These are phyloP conservation scores for Fraxinus paxiana DNA, from an alignment of 305 asterid species.

Conservation along the genomic window DNA sequence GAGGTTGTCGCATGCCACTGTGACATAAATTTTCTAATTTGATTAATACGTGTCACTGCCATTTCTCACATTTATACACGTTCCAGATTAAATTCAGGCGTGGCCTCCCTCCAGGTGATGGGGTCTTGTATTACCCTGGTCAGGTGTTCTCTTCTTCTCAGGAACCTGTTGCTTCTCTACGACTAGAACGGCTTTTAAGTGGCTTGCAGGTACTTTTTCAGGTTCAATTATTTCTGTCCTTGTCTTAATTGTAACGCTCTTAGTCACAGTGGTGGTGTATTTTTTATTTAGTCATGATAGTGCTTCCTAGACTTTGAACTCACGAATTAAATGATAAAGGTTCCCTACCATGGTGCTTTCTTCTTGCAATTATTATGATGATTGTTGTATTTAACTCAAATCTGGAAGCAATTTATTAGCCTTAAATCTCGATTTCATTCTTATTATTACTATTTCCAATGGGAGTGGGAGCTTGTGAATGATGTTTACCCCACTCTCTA, in stretches of 20 bases:
- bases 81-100: slow-evolving; percentile 83
- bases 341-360: background rate
- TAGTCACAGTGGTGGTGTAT: background rate
- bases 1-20: slow-evolving; percentile 53
- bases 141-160: slow-evolving; percentile 86
- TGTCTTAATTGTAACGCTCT: slow-evolving; percentile 7
- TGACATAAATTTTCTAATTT: background rate
- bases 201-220: slow-evolving; percentile 70
- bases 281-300: background rate
- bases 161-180: slow-evolving; percentile 87
- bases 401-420: background rate
- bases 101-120: slow-evolving; percentile 99
- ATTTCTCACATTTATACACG: slow-evolving; percentile 7
- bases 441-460: background rate
- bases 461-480: background rate
- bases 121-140: slow-evolving; percentile 92
- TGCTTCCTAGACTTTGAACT: background rate
- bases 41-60: slow-evolving; percentile 3
- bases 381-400: background rate
- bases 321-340: background rate
- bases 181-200: slow-evolving; percentile 89
- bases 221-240: background rate
- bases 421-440: background rate
- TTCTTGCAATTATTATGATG: background rate
- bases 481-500: background rate